Evolutionary conservation across 495 filamentous ascomycete species (phyloP).

Genomic region (Platismatia glauca): DNA sequence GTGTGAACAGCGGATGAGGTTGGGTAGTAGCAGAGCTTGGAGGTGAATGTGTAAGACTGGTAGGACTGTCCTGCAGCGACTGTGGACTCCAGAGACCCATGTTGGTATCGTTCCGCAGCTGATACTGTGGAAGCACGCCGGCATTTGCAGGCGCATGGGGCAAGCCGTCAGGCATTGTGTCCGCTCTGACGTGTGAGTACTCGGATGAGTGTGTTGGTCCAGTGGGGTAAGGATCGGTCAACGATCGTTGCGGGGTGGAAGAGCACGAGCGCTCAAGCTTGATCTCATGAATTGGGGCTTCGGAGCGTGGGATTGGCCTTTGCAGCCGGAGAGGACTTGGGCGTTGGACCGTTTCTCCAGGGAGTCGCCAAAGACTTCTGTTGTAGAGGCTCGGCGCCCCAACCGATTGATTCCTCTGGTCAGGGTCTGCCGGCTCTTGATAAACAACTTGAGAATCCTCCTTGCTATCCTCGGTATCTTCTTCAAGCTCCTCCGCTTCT

Average conservation of each 20-base stretch:
- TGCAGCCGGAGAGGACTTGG: slow-evolving; percentile 7
- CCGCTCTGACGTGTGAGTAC: slow-evolving; percentile 1
- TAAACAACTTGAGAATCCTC: slow-evolving; percentile 16
- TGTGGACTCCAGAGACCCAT: slow-evolving; percentile 8
- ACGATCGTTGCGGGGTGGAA: slow-evolving; percentile 8
- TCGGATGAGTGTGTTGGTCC: neutral
- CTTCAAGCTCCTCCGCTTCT: slow-evolving; percentile 28
- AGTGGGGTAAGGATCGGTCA: slow-evolving; percentile 9
- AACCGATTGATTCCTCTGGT: slow-evolving; percentile 7
- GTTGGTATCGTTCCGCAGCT: slow-evolving; percentile 1
- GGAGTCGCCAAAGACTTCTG: slow-evolving; percentile 18
- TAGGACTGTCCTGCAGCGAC: slow-evolving; percentile 9
- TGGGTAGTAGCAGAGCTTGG: slow-evolving; percentile 5
- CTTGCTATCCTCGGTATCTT: slow-evolving; percentile 33
- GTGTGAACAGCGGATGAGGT: slow-evolving; percentile 7
- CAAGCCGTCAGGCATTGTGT: slow-evolving; percentile 1
- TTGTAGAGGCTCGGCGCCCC: slow-evolving; percentile 14
- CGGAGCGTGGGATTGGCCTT: slow-evolving; percentile 1
- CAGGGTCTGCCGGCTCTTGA: neutral
- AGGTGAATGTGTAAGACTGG: slow-evolving; percentile 6
- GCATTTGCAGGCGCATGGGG: neutral
- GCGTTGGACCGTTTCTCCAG: slow-evolving; percentile 17
- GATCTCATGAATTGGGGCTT: slow-evolving; percentile 12
- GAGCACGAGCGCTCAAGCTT: slow-evolving; percentile 19
- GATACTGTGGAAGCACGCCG: neutral